Percentiles rank a stretch among this genome's conserved stretches.
These are phyloP conservation scores for Candida quercuum DNA, from an alignment of 805 yeast genomes.

Conservation along the genomic window DNA sequence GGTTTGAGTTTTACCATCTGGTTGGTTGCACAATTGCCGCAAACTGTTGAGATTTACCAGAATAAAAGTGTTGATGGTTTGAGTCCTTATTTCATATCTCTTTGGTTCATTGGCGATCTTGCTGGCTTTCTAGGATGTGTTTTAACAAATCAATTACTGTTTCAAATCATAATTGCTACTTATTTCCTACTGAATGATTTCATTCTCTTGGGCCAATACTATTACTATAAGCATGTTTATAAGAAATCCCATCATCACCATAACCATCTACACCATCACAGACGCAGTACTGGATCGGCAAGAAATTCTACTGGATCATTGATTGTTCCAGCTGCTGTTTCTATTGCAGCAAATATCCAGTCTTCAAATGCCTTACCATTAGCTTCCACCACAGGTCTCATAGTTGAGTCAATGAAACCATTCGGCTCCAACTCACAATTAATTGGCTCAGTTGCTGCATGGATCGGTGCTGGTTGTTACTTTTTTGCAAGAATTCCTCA, in stretches of 20 bases:
- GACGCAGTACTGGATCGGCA: slow-evolving; percentile 3
- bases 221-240: slow-evolving; percentile 48
- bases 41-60: slow-evolving; percentile 47
- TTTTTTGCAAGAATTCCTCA: slow-evolving; percentile 83
- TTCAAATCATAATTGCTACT: slow-evolving; percentile 66
- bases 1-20: slow-evolving; percentile 40
- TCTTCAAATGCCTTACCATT: slow-evolving; percentile 17
- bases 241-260: slow-evolving; percentile 28
- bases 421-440: slow-evolving; percentile 1
- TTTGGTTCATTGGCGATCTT: slow-evolving; percentile 39
- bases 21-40: slow-evolving; percentile 50
- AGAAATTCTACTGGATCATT: slow-evolving; percentile 8
- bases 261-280: slow-evolving; percentile 22
- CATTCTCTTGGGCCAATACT: slow-evolving; percentile 63
- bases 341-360: slow-evolving; percentile 23
- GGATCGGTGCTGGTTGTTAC: slow-evolving; percentile 75
- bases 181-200: slow-evolving; percentile 74
- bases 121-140: slow-evolving; percentile 65
- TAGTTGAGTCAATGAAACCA: neutral
- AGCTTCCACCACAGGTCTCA: slow-evolving; percentile 5
- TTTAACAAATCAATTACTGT: slow-evolving; percentile 72
- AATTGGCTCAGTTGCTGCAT: slow-evolving; percentile 54
- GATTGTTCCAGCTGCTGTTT: slow-evolving; percentile 19
- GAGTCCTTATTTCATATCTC: slow-evolving; percentile 45
- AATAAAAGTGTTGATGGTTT: slow-evolving; percentile 58